Conservation (phyloP, 1,284 basidiomycete species). For the Rugosomyces carneus region DNA sequence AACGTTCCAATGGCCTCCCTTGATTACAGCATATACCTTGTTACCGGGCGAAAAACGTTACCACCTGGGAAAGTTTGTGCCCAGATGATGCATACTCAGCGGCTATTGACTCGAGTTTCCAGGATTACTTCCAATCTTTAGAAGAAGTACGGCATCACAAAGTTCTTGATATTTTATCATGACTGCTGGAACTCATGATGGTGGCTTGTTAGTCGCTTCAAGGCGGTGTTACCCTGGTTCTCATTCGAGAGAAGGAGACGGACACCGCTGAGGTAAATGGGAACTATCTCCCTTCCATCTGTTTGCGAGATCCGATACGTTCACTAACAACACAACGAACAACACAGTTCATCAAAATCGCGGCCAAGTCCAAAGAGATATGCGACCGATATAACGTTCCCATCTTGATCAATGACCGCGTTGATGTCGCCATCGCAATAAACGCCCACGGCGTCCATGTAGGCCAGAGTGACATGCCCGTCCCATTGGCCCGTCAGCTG, state of each 20-base stretch:
- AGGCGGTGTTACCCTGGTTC: slow-evolving; percentile 87
- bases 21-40: slow-evolving; percentile 82
- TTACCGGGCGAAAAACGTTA: slow-evolving; percentile 78
- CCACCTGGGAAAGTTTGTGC: slow-evolving; percentile 62
- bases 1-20: slow-evolving; percentile 22
- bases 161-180: no score
- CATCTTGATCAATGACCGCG: slow-evolving; percentile 87
- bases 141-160: slow-evolving; percentile 70
- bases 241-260: slow-evolving; percentile 79
- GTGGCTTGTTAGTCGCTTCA: slow-evolving; percentile 61
- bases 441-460: slow-evolving; percentile 82
- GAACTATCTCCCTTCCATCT: no score
- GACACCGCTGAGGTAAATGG: slow-evolving; percentile 76
- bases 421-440: slow-evolving; percentile 81
- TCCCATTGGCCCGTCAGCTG: slow-evolving; percentile 61
- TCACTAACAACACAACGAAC: not conserved
- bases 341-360: slow-evolving; percentile 74
- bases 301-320: no score
- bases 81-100: not conserved
- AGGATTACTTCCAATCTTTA: slow-evolving; percentile 75
- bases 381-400: slow-evolving; percentile 82
- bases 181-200: no score
- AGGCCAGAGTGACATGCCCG: slow-evolving; percentile 87
- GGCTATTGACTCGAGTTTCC: slow-evolving; percentile 2
- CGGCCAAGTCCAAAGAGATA: slow-evolving; percentile 62